Base-by-base conservation (phyloP, 306 rosid species). In the Glycine soja region DNA sequence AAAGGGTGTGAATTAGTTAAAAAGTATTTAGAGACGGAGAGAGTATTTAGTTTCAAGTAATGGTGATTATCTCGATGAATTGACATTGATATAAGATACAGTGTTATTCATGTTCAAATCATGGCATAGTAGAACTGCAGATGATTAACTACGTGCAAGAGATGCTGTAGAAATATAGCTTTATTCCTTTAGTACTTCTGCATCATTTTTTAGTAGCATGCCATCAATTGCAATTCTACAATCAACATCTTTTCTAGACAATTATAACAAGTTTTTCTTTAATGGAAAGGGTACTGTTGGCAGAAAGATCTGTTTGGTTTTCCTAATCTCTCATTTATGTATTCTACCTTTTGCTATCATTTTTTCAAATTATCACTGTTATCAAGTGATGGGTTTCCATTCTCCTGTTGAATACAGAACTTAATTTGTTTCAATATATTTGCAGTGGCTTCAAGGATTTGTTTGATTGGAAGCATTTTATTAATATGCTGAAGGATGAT, bases 361-460 rank as follows among this genome's bases (percentile, higher is more conserved):
- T 8, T 71, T 75, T 56, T 58, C 5, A 32, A 47, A 19, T 67
- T 56, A 57, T 76, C 16, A 7, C 59, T 70, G 64, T 42, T 53
- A 45, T 53, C 67, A 46, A 74, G 65, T 70, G 80, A 54, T 62
- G 48, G 11, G 56, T 79, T 74, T 56, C 69, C 70, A 47, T 77
- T 43, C 64, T 67, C 48, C 3, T n/a, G 10, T 75, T 78, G 10
- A 62, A 69, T 71, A 43, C 65, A 62, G 24, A 36, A 62, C 68
- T 82, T 76, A 30, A 78, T 81, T 63, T 50, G 52, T 69, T 81
- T 84, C 42, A 34, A 72, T 72, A 63, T 83, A 42, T 84, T 77
- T 85, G 80, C 92, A 93, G 99, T 82, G 98, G 89, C 82, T 95
- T 95, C 85, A 95, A 95, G 86, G 98, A 95, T 88, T 90, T 95